A percentile compares a stretch with the other conserved stretches of the same genome.
phyloP scores from a whole-genome alignment of 1,139 yeast genomes.

The Debaryomyces sp. region DNA sequence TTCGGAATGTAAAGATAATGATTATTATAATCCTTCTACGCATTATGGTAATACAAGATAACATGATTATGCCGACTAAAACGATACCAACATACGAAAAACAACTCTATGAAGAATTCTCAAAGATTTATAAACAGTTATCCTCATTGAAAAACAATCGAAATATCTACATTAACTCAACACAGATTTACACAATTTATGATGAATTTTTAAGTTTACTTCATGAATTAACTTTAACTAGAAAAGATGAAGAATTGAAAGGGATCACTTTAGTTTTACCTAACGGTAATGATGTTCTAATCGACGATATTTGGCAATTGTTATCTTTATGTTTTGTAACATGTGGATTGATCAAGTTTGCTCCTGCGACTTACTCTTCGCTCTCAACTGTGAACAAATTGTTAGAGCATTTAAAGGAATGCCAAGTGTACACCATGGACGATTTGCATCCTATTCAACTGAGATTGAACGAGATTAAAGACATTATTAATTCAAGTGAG shows the following conservation, averaged over 20 bases:
- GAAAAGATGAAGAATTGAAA: constrained; percentile 51
- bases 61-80: constrained; percentile 12
- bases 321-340: constrained; percentile 84
- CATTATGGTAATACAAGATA: background rate
- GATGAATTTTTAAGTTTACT: constrained; percentile 53
- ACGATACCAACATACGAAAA: constrained; percentile 55
- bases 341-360: constrained; percentile 85
- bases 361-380: constrained; percentile 93
- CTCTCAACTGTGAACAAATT: constrained; percentile 81
- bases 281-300: constrained; percentile 62
- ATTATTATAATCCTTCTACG: background rate
- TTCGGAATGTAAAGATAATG: constrained; percentile 1
- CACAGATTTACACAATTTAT: constrained; percentile 60
- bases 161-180: constrained; percentile 61
- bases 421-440: constrained; percentile 78
- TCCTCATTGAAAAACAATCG: constrained; percentile 67
- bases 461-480: constrained; percentile 67
- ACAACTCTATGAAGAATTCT: constrained; percentile 49
- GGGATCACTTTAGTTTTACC: constrained; percentile 44
- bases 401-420: constrained; percentile 77
- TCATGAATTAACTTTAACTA: constrained; percentile 51
- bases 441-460: constrained; percentile 77
- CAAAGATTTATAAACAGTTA: constrained; percentile 50
- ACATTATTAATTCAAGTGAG: constrained; percentile 54
- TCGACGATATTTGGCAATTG: constrained; percentile 88